Base-by-base conservation (phyloP, 495 filamentous ascomycete species). In the Darksidea phi region DNA sequence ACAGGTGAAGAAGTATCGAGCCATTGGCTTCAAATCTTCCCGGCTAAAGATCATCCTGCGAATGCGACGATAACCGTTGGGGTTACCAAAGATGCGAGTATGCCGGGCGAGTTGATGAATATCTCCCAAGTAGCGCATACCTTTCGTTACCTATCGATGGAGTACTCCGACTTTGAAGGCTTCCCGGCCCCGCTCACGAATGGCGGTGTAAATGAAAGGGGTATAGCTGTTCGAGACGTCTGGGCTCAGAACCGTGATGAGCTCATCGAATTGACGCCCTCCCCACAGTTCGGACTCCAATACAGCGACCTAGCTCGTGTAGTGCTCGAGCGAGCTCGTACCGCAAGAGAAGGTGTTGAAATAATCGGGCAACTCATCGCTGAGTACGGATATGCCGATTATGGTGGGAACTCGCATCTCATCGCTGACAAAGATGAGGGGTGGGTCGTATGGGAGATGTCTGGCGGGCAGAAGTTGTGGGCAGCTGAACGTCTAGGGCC, bases 21-120 rank as follows among this genome's bases (percentile, higher is more conserved):
- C 18, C 45, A 48, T 11, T 48, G 45, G 45, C 45, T 48, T 3
- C 45, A 48, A 48, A 48, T 48, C 45, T 48, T 48, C 45, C 45
- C 45, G 12, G 45, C 45, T 23, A 12, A 12, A 18, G 18, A 48
- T 18, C 45, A 48, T 24, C 8, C 45, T 3, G 15, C 45, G 10
- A 48, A 48, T 11, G 18, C 45, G 8, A 48, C 45, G 18, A 48
- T 48, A 18, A 48, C 45, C 15, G 45, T 48, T 18, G 45, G 45
- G 4, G 45, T 48, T 18, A 48, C 45, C 15, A 18, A 17, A 17
- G 45, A 48, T 21, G 45, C 45, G 18, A 21, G 10, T 3, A 48
- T 48, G 10, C 45, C 45, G 10, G 45, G 45, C 15, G 13, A 48
- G 24, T 11, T 48, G 24, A 48, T 48, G 18, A 18, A 48, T 18